A percentile compares a stretch with the other conserved stretches of the same genome.
phyloP scores from a whole-genome alignment of 2,329 filamentous ascomycete species.

The Hymenoscyphus occultus region DNA sequence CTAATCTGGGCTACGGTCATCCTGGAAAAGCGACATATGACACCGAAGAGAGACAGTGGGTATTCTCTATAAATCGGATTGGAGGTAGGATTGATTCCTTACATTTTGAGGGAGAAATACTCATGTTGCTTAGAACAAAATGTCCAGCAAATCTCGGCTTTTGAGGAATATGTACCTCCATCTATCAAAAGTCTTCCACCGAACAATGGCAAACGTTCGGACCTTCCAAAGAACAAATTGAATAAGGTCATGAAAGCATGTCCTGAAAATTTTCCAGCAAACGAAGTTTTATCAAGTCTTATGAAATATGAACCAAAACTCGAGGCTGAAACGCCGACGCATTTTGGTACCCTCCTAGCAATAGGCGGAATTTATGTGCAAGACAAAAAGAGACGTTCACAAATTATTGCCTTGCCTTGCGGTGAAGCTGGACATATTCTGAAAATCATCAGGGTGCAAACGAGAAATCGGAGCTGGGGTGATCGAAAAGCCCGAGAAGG shows the following conservation, averaged over 20 bases:
- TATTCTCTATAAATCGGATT: constrained; percentile 28
- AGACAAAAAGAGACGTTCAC: constrained; percentile 23
- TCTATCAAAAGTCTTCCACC: constrained; percentile 22
- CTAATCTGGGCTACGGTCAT: constrained; percentile 52
- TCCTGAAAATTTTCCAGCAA: constrained; percentile 30
- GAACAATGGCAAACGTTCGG: constrained; percentile 13
- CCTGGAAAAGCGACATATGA: constrained; percentile 49
- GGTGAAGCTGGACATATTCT: constrained; percentile 35
- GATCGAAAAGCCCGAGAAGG: constrained; percentile 20
- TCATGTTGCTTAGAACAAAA: constrained; percentile 22
- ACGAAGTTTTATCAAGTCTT: constrained; percentile 16
- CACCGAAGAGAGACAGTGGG: constrained; percentile 33
- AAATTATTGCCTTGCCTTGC: constrained; percentile 31
- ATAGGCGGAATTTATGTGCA: constrained; percentile 25
- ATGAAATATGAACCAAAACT: constrained; percentile 6
- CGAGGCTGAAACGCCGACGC: constrained; percentile 9
- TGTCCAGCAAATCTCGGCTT: constrained; percentile 31
- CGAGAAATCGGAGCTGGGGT: constrained; percentile 32
- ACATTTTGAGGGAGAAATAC: neutral
- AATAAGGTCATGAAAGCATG: constrained; percentile 28
- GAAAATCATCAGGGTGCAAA: constrained; percentile 29
- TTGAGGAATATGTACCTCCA: constrained; percentile 28
- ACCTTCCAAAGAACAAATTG: constrained; percentile 20
- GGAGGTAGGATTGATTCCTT: constrained; percentile 19
- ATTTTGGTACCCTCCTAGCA: constrained; percentile 25